Evolutionary conservation across 2,329 filamentous ascomycete genomes (phyloP).

Genomic region (Calonectria fujianensis): DNA sequence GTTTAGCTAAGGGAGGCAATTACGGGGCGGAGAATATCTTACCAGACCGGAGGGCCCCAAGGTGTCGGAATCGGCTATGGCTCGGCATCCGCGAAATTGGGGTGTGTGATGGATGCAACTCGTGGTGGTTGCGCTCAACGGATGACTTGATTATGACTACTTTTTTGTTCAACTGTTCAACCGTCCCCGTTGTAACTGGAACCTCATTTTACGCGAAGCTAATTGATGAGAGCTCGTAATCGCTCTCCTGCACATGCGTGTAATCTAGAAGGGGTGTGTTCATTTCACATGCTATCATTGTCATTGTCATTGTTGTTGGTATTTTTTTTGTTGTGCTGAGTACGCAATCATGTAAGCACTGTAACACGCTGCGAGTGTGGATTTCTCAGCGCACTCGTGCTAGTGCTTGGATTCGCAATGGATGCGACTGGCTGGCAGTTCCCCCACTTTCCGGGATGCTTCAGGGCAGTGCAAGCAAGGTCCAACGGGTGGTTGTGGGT

Average conservation of each 20-base stretch:
- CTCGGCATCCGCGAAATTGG: slow-evolving; percentile 24
- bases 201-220: slow-evolving; percentile 20
- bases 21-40: slow-evolving; percentile 8
- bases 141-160: slow-evolving; percentile 16
- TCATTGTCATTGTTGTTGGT: background rate
- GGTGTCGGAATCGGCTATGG: slow-evolving; percentile 1
- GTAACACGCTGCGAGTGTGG: slow-evolving; percentile 19
- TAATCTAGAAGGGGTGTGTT: background rate
- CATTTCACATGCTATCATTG: slow-evolving; percentile 5
- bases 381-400: background rate
- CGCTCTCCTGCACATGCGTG: background rate
- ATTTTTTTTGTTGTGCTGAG: slow-evolving; percentile 19
- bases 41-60: background rate
- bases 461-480: slow-evolving; percentile 27
- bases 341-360: slow-evolving; percentile 36
- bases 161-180: background rate
- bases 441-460: slow-evolving; percentile 33
- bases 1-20: background rate
- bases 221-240: slow-evolving; percentile 7
- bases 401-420: slow-evolving; percentile 22
- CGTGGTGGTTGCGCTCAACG: slow-evolving; percentile 19
- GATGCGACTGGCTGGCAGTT: slow-evolving; percentile 21
- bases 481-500: slow-evolving; percentile 1
- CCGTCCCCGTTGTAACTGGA: slow-evolving; percentile 11
- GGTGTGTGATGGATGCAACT: slow-evolving; percentile 27